Evolutionary conservation across 2,329 filamentous ascomycete species (phyloP), one percentile per base, ranked within the genome.

Genomic region (Sporothrix inflata): DNA sequence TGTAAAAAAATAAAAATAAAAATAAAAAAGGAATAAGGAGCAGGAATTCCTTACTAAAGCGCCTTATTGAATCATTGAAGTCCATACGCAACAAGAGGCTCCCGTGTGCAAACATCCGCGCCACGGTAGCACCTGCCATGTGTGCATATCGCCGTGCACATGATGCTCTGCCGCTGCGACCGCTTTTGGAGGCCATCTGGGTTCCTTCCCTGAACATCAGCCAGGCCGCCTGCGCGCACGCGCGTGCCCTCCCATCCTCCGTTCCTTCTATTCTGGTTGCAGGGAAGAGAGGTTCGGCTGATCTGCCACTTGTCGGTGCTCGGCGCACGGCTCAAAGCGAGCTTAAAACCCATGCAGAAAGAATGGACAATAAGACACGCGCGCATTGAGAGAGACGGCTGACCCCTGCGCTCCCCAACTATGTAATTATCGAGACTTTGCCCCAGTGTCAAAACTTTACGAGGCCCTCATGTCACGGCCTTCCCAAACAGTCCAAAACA

Each of bases 161-260:
- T 78, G 77, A 77, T 75, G 66, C n/a, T 72, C 68, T 49, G 53
- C 40, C 70, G 71, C 75, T 77, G 77, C 77, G 77, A 77, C 77
- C 70, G 47, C 34, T 67, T 67, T 47, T 55, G 40, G 40, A 30
- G 40, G 34, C 65, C 61, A 51, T 67, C 14, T 66, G 60, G 60
- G 21, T 42, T 11, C 38, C 34, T 65, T 47, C 11, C 40, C 21
- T 47, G 40, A 63, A 42, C 57, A 34, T 9, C 57, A 63, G 57
- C 57, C 57, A 40, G 34, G 30, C 57, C 34, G 55, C 19, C 55
- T 60, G 34, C 14, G 9, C 34, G 34, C 19, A 40, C 34, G 30
- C 57, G 4, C 57, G 11, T 61, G 27, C 53, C 27, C 19, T 34
- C 16, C 16, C n/a, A 12, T 61, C 34, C 21, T 61, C 34, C 9